Evolutionary conservation across 176 grass and related monocot genomes (phyloP), one percentile per base, ranked within the genome.

Genomic region (Saccharum officinarum): DNA sequence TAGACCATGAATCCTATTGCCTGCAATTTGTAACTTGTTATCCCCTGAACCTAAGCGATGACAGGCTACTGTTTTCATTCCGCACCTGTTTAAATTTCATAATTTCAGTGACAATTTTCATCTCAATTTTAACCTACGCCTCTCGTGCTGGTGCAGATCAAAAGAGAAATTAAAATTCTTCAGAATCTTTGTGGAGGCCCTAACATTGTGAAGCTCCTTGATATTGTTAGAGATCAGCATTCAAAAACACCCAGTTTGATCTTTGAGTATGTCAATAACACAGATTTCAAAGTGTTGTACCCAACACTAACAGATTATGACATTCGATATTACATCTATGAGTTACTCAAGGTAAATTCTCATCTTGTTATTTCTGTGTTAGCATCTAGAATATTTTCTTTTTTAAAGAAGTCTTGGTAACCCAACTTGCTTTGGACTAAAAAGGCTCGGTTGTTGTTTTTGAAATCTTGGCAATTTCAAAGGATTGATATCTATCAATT

Each of bases 161-260:
- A 98, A 86, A 98, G 96, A 77, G 96, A 98, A 81, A 98, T 92
- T 22, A 98, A 98, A 92, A 98, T 98, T 86, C 93, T 98, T 76
- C 93, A 98, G 85, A 98, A 96, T 86, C 84, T 98, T 23, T 94
- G 91, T 92, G 97, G 97, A n/a, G 97, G 97, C 26, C 91, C 93
- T 76, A 98, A 98, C 83, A 89, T 98, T 61, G 92, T 98, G 42
- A 98, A 98, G 80, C 78, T 98, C 25, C 83, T 96, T 85, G 93
- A 98, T 85, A 92, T 98, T 89, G 93, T 98, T 64, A 93, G 97
- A 82, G 97, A 98, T 67, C 87, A 98, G 69, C 87, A 98, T 82
- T 95, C 97, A 54, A 95, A 98, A 90, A 98, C 97, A 60, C 93
- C 97, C 20, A 98, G 97, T 61, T 86, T 98, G 79, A 92, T 98